Evolutionary conservation across 2,329 filamentous ascomycete genomes (phyloP).

Genomic region (Penicillium sp.): DNA sequence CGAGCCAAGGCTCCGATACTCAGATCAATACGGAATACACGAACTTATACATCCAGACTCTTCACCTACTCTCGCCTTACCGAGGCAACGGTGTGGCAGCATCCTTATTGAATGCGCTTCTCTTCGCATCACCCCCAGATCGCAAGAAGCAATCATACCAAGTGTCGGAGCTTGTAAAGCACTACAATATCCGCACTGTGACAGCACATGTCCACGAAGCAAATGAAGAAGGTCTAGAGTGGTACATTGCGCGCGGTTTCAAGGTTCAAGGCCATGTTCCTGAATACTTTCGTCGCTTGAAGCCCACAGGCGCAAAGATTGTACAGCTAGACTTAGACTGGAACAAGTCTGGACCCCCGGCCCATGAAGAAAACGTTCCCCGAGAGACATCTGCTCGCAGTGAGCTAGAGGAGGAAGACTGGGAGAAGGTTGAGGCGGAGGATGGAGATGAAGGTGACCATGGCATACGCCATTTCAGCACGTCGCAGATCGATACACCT

Average conservation of each 20-base stretch:
- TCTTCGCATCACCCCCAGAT: constrained; percentile 26
- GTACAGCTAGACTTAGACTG: constrained; percentile 43
- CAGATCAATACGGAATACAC: constrained; percentile 24
- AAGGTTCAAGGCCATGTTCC: constrained; percentile 51
- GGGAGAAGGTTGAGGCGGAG: constrained; percentile 44
- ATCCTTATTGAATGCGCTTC: constrained; percentile 51
- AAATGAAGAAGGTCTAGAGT: constrained; percentile 60
- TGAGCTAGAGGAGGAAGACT: constrained; percentile 41
- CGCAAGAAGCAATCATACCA: constrained; percentile 12
- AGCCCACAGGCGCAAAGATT: constrained; percentile 57
- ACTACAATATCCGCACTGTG: constrained; percentile 54
- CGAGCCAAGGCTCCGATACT: background rate
- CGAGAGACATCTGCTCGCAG: constrained; percentile 1
- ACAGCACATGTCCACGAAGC: constrained; percentile 67
- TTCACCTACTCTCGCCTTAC: constrained; percentile 62
- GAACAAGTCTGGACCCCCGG: constrained; percentile 12
- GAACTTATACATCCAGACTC: constrained; percentile 63
- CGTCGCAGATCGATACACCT: constrained; percentile 26
- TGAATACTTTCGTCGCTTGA: constrained; percentile 61
- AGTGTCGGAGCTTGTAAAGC: constrained; percentile 43
- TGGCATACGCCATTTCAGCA: constrained; percentile 33
- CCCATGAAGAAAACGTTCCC: background rate
- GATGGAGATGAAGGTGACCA: constrained; percentile 37
- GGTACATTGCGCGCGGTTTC: constrained; percentile 63
- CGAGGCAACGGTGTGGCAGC: constrained; percentile 59